Base-by-base conservation (phyloP, 495 filamentous ascomycete species). In the Friedmanniomyces endolithicus region DNA sequence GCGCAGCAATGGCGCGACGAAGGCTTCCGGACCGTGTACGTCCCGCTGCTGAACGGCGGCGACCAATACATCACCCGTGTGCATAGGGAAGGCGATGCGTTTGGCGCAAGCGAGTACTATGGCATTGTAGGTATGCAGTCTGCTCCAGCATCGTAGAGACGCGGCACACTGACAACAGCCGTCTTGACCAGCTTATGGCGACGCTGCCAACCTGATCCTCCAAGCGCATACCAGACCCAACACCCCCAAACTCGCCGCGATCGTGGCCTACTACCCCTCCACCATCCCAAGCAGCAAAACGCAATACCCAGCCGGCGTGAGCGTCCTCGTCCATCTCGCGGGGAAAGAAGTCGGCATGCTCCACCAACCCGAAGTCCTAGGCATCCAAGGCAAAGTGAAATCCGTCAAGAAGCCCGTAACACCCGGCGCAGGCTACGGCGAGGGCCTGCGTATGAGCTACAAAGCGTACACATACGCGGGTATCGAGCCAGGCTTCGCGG, bases 21-120 rank as follows among this genome's bases (percentile, higher is more conserved):
- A 59, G 84, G 83, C 14, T 87, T 86, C 65, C 67, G 77, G 29
- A 79, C 83, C 2, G 64, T 72, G 1, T 87, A 86, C 57, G 46
- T 85, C 0, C 75, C 81, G 0, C 71, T 80, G 57, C 70, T 74
- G 16, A 64, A 67, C 6, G 75, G 74, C 17, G 77, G 72, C 3
- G 76, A 79, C 50, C 70, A 76, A 2, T 85, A 83, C 60, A 59
- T 68, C 11, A 61, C 63, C 41, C 72, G 68, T 47, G 56, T 87
- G 49, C 69, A 75, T 24, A 52, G 48, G 20, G 52, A 66, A 9
- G 64, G 64, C 16, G 64, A 68, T 45, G 53, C 44, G 2, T 58
- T 68, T 47, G 62, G 67, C 12, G 60, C 64, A 41, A 61, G 65
- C 22, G 69, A 71, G 59, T 60, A 63, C 35, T 72, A 67, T 58